Percentiles rank a stretch among this genome's conserved stretches.
Conservation (phyloP, 2,329 filamentous ascomycete species). For the Paecilomyces dactylethromorphus region DNA sequence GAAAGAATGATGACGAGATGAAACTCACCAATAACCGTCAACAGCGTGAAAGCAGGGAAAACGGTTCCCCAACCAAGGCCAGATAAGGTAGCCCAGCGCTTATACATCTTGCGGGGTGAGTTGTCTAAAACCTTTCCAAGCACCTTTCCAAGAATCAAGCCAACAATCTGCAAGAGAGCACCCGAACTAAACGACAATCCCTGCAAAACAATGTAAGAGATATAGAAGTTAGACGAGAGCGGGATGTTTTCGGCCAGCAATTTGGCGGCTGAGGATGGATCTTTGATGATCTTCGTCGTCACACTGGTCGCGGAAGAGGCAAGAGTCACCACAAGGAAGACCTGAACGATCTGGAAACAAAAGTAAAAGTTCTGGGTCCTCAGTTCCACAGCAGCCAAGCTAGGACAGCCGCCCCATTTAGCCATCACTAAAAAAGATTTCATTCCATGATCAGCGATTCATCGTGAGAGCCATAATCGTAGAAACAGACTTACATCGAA, state of each 20-base stretch:
- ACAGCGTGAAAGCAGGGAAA: conserved; percentile 73
- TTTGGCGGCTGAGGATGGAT: conserved; percentile 56
- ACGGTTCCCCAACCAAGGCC: conserved; percentile 78
- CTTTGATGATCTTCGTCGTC: conserved; percentile 52
- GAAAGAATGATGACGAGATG: background rate
- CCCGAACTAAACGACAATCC: conserved; percentile 72
- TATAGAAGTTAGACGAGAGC: conserved; percentile 85
- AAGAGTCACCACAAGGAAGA: conserved; percentile 82
- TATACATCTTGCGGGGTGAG: conserved; percentile 75
- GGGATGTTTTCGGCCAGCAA: conserved; percentile 71
- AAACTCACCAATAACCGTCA: conserved; percentile 67
- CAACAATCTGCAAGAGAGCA: conserved; percentile 65
- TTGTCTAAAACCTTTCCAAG: conserved; percentile 68
- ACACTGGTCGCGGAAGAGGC: conserved; percentile 72
- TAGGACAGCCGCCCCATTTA: conserved; percentile 72
- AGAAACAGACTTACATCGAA: conserved; percentile 54
- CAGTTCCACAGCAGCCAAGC: conserved; percentile 71
- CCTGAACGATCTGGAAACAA: conserved; percentile 63
- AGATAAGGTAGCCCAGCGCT: conserved; percentile 66
- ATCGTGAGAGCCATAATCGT: background rate
- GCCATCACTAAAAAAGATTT: conserved; percentile 55
- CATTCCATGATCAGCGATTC: conserved; percentile 3
- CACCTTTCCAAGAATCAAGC: conserved; percentile 67
- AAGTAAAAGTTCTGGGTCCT: conserved; percentile 92
- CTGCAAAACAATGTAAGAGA: conserved; percentile 91